Conservation (phyloP, 2,329 filamentous ascomycete species). For the Diaporthe citri region DNA sequence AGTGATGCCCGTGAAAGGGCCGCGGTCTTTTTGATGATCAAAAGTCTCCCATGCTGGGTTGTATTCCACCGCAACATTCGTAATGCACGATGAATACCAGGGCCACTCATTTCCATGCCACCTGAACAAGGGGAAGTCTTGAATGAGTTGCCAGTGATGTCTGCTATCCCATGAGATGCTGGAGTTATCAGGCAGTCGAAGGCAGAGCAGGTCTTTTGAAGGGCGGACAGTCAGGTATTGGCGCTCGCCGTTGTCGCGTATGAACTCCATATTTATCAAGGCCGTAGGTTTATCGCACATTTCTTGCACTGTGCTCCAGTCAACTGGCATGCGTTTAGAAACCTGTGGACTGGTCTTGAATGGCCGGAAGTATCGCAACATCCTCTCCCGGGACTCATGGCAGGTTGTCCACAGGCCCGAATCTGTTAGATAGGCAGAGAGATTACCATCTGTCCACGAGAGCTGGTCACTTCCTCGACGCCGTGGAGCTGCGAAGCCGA, state of each 20-base stretch:
- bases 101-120: neutral
- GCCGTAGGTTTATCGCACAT: neutral
- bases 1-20: neutral
- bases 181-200: neutral
- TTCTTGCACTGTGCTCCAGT: rapidly evolving
- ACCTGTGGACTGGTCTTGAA: neutral
- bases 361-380: neutral
- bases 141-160: neutral
- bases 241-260: neutral
- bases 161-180: neutral
- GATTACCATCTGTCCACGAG: neutral
- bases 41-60: neutral
- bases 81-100: neutral
- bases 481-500: conserved; percentile 2
- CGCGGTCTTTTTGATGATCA: neutral
- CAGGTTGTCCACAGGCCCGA: conserved; percentile 15
- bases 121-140: neutral
- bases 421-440: neutral
- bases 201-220: neutral
- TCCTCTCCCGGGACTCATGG: neutral
- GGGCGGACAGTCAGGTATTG: neutral
- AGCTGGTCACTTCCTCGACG: neutral
- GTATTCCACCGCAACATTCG: conserved; percentile 2
- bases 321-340: neutral
- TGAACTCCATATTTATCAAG: neutral